Evolutionary conservation across 208 protist genomes (phyloP).

Genomic region (Wallacemonas sp.): DNA sequence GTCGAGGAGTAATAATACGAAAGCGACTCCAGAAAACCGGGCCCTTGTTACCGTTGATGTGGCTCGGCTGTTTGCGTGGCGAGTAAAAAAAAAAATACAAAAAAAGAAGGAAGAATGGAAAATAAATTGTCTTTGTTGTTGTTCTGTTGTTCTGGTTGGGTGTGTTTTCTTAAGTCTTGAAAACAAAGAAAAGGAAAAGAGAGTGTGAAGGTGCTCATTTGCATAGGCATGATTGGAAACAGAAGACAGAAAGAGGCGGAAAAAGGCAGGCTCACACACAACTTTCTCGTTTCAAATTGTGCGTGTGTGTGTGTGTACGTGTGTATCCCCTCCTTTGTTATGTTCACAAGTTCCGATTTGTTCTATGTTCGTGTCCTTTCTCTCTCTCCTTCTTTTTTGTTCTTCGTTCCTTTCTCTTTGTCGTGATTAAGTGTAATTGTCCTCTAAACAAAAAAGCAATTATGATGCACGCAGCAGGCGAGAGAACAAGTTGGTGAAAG

Average conservation of each 20-base stretch:
- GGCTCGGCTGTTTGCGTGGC: too few species aligned
- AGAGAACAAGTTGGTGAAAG: not conserved
- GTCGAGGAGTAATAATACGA: constrained; percentile 11
- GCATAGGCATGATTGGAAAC: too few species aligned
- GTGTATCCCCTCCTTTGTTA: not conserved
- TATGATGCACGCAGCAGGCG: not conserved
- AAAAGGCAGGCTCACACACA: too few species aligned
- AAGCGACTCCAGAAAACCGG: too few species aligned
- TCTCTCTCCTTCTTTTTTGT: constrained; percentile 5
- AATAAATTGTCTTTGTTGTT: constrained; percentile 3
- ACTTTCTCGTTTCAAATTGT: not conserved
- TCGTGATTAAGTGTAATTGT: constrained; percentile 14
- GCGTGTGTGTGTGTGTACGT: not conserved
- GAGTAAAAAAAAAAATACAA: constrained; percentile 18
- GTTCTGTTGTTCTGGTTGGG: constrained; percentile 8
- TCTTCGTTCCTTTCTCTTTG: constrained; percentile 15
- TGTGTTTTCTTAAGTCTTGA: constrained; percentile 1
- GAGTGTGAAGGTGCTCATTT: too few species aligned
- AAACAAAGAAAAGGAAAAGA: not conserved
- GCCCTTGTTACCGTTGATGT: too few species aligned
- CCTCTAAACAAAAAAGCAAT: not conserved
- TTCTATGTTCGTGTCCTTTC: not conserved
- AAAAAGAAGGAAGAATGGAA: constrained; percentile 9
- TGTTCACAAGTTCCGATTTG: too few species aligned
- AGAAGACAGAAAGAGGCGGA: too few species aligned